Conservation (phyloP, 495 filamentous ascomycete species). For the Talaromyces stipitatus region DNA sequence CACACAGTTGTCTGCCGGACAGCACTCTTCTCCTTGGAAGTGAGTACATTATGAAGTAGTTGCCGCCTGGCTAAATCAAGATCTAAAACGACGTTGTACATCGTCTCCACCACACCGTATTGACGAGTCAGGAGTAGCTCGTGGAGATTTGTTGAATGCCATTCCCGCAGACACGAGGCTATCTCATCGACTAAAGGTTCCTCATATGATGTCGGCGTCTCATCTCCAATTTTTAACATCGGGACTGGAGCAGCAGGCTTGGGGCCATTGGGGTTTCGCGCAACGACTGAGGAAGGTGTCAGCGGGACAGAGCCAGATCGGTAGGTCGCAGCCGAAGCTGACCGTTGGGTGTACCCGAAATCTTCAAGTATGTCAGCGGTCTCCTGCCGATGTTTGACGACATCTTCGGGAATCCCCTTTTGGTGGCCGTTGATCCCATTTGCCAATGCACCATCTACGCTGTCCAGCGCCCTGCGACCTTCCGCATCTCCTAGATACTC, state of each 20-base stretch:
- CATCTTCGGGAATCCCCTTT: slow-evolving; percentile 19
- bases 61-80: slow-evolving; percentile 80
- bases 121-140: slow-evolving; percentile 78
- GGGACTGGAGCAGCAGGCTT: slow-evolving; percentile 89
- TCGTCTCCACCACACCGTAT: slow-evolving; percentile 72
- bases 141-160: slow-evolving; percentile 95
- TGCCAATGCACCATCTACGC: slow-evolving; percentile 18
- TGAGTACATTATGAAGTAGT: slow-evolving; percentile 88
- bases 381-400: slow-evolving; percentile 10
- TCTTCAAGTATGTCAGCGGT: slow-evolving; percentile 17
- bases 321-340: slow-evolving; percentile 19
- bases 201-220: slow-evolving; percentile 77
- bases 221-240: slow-evolving; percentile 95
- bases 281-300: slow-evolving; percentile 24
- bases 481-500: slow-evolving; percentile 62
- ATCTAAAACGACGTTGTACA: slow-evolving; percentile 68
- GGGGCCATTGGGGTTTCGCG: slow-evolving; percentile 47
- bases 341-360: slow-evolving; percentile 10
- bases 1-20: slow-evolving; percentile 85
- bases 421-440: slow-evolving; percentile 10
- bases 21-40: slow-evolving; percentile 64
- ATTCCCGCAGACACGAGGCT: slow-evolving; percentile 90
- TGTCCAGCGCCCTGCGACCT: slow-evolving; percentile 23
- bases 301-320: slow-evolving; percentile 25
- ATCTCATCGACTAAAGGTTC: slow-evolving; percentile 97